Conservation (phyloP, 495 filamentous ascomycete species). For the Gamarada debralockiae region DNA sequence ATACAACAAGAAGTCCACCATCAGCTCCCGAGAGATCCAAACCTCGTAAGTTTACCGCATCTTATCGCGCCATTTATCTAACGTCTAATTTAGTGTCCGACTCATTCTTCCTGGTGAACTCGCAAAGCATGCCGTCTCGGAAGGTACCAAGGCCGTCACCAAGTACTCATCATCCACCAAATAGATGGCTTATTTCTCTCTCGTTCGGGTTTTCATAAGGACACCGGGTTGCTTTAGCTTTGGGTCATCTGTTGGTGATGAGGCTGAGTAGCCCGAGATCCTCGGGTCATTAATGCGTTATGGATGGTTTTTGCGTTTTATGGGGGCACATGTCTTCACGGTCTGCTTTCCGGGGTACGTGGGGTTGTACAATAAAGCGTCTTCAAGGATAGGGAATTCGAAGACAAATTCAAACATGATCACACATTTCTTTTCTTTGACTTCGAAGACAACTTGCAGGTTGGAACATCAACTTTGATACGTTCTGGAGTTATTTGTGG, state of each 20-base stretch:
- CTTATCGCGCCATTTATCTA: slow-evolving; percentile 11
- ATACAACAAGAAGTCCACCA: slow-evolving; percentile 99
- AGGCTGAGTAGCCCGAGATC: slow-evolving; percentile 63
- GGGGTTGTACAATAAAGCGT: slow-evolving; percentile 70
- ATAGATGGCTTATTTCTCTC: slow-evolving; percentile 52
- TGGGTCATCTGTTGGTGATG: slow-evolving; percentile 57
- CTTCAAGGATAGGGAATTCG: slow-evolving; percentile 56
- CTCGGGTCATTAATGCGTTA: slow-evolving; percentile 81
- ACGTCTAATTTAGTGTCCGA: slow-evolving; percentile 56
- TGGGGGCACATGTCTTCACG: slow-evolving; percentile 73
- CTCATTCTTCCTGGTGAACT: slow-evolving; percentile 98
- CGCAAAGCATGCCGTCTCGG: slow-evolving; percentile 98
- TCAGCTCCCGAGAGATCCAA: slow-evolving; percentile 98
- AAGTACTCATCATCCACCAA: slow-evolving; percentile 99
- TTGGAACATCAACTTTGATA: too few relatives aligned
- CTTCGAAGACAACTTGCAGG: not conserved
- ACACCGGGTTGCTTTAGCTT: slow-evolving; percentile 42
- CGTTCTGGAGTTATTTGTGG: too few relatives aligned
- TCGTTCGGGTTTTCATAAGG: slow-evolving; percentile 45
- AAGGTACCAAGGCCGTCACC: slow-evolving; percentile 99
- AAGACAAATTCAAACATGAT: slow-evolving; percentile 43
- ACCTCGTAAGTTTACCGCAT: slow-evolving; percentile 64
- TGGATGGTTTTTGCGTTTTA: slow-evolving; percentile 72
- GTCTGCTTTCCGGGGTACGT: slow-evolving; percentile 63
- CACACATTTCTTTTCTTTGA: not conserved